Conservation (phyloP, 441 rosid genomes). For the Isatis lusitanica region DNA sequence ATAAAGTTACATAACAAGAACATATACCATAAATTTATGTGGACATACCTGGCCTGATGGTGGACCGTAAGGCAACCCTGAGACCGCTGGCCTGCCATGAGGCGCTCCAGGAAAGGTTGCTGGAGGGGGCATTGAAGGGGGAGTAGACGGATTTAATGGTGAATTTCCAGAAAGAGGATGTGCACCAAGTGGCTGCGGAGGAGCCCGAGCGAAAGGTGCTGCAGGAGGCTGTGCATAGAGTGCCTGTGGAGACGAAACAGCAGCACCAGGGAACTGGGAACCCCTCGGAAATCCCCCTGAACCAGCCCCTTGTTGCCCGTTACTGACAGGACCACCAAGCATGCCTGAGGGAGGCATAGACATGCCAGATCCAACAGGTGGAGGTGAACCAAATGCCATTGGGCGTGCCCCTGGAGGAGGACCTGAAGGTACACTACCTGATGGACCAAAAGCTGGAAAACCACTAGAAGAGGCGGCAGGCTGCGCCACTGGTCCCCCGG, state of each 20-base stretch:
- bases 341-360: conserved; percentile 47
- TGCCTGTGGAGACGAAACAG: conserved; percentile 44
- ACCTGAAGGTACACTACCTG: conserved; percentile 25
- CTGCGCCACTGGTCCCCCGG: conserved; percentile 41
- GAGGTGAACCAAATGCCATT: conserved; percentile 42
- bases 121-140: conserved; percentile 42
- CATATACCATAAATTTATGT: conserved; percentile 4
- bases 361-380: conserved; percentile 43
- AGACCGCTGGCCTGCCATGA: conserved; percentile 46
- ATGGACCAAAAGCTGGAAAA: conserved; percentile 29
- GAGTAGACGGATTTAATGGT: conserved; percentile 35
- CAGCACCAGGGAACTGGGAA: conserved; percentile 50
- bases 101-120: conserved; percentile 48
- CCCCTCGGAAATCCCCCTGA: conserved; percentile 51
- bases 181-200: conserved; percentile 51
- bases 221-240: conserved; percentile 58
- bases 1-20: conserved; percentile 19
- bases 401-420: conserved; percentile 52
- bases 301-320: conserved; percentile 56
- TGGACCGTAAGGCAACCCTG: conserved; percentile 56
- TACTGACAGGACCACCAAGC: conserved; percentile 52
- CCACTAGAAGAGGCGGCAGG: conserved; percentile 46
- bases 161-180: conserved; percentile 38
- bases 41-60: conserved; percentile 52
- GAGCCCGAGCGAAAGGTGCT: conserved; percentile 43